Conservation (phyloP, 2,329 filamentous ascomycete species). For the Capronia americana region DNA sequence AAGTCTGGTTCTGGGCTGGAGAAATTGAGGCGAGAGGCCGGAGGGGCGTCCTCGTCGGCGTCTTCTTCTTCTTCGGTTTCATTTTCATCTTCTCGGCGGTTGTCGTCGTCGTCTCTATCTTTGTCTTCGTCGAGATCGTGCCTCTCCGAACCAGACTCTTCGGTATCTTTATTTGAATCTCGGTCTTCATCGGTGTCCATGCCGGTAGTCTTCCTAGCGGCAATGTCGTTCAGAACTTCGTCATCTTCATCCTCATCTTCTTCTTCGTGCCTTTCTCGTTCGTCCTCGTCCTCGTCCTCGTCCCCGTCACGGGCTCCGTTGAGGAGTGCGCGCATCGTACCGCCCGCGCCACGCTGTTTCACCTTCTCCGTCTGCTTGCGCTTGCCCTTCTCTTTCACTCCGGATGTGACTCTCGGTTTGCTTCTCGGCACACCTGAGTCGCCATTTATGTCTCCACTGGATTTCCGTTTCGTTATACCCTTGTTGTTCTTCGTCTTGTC, state of each 20-base stretch:
- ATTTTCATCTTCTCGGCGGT: background rate
- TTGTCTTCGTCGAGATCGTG: constrained; percentile 1
- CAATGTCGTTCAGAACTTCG: background rate
- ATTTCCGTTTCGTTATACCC: constrained; percentile 2
- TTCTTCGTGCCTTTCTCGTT: constrained; percentile 9
- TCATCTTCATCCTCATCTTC: background rate
- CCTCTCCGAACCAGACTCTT: background rate
- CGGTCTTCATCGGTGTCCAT: background rate
- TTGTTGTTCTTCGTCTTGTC: constrained; percentile 23
- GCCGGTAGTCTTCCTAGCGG: background rate
- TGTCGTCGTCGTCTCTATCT: background rate
- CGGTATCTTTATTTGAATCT: background rate
- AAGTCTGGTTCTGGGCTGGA: constrained; percentile 51
- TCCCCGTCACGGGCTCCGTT: constrained; percentile 22
- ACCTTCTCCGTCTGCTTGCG: constrained; percentile 10
- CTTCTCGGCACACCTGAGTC: background rate
- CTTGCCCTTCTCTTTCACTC: constrained; percentile 1
- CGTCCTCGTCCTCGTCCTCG: constrained; percentile 19
- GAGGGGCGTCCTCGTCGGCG: constrained; percentile 23
- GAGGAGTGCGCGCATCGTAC: constrained; percentile 26
- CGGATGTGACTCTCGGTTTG: background rate
- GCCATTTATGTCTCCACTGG: background rate
- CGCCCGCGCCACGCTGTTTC: constrained; percentile 16
- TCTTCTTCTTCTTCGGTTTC: constrained; percentile 12
- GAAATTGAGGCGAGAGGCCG: constrained; percentile 13